A percentile compares a stretch with the other conserved stretches of the same genome.
phyloP scores from a whole-genome alignment of 495 filamentous ascomycete species.

The Cenococcum geophilum region DNA sequence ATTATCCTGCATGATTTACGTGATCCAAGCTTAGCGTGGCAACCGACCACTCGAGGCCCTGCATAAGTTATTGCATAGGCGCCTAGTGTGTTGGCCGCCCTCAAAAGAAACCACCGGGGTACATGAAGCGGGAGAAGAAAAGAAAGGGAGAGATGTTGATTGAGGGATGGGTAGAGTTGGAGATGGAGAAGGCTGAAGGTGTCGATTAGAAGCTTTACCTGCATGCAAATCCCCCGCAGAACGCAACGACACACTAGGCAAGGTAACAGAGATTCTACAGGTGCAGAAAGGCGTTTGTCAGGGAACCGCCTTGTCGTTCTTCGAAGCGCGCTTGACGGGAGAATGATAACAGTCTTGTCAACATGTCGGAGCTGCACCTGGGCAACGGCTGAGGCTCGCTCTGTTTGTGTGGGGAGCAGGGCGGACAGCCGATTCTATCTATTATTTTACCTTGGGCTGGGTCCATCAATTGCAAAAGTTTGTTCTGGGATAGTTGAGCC shows the following conservation, averaged over 20 bases:
- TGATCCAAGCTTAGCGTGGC: slow-evolving; percentile 12
- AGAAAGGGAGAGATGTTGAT: slow-evolving; percentile 8
- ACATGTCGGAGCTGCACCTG: neutral
- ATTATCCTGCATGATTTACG: slow-evolving; percentile 12
- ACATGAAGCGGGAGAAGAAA: slow-evolving; percentile 9
- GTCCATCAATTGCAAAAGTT: neutral
- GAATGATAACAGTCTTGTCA: neutral
- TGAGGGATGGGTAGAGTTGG: neutral
- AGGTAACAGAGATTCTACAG: neutral
- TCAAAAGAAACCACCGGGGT: neutral
- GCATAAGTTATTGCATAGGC: slow-evolving; percentile 24
- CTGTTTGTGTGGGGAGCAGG: neutral
- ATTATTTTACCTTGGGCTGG: neutral
- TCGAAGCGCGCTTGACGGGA: neutral
- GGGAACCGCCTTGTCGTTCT: neutral
- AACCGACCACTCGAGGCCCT: slow-evolving; percentile 5
- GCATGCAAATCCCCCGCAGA: slow-evolving; percentile 27
- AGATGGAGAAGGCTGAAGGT: neutral
- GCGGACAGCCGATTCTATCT: neutral
- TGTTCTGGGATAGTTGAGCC: neutral
- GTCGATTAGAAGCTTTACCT: slow-evolving; percentile 18
- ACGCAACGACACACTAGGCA: slow-evolving; percentile 12
- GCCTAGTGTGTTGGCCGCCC: neutral
- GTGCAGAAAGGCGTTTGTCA: slow-evolving; percentile 6
- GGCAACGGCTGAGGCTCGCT: neutral